Conservation (phyloP, 2,329 filamentous ascomycete species). For the Colletotrichum scovillei region DNA sequence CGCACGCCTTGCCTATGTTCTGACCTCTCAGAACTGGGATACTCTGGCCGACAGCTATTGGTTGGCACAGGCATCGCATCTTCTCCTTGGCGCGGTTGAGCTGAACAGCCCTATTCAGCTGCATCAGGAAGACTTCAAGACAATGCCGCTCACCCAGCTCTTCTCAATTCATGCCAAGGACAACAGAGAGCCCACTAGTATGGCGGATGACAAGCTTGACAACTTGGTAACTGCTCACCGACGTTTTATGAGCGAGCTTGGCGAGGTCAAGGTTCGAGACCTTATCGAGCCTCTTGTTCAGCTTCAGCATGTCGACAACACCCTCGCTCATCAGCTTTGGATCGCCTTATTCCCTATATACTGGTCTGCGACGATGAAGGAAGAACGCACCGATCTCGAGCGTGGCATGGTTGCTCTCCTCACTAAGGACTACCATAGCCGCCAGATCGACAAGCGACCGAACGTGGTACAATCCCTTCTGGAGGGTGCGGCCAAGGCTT, state of each 20-base stretch:
- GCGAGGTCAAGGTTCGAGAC: slow-evolving; percentile 88
- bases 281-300: slow-evolving; percentile 90
- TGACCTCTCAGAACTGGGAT: slow-evolving; percentile 96
- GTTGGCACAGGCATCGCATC: slow-evolving; percentile 93
- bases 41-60: slow-evolving; percentile 95
- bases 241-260: slow-evolving; percentile 85
- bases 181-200: slow-evolving; percentile 69
- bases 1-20: slow-evolving; percentile 87
- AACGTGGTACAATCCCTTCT: slow-evolving; percentile 95
- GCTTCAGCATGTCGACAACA: slow-evolving; percentile 88
- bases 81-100: slow-evolving; percentile 91
- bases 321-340: slow-evolving; percentile 91
- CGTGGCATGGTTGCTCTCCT: slow-evolving; percentile 90
- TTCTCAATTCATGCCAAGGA: slow-evolving; percentile 82
- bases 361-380: slow-evolving; percentile 88
- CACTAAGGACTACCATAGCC: slow-evolving; percentile 94
- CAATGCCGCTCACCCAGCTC: slow-evolving; percentile 78
- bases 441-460: slow-evolving; percentile 93
- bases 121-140: slow-evolving; percentile 85
- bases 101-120: slow-evolving; percentile 83
- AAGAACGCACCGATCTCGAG: slow-evolving; percentile 91
- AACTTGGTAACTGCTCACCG: slow-evolving; percentile 80
- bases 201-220: slow-evolving; percentile 87
- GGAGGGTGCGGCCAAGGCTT: slow-evolving; percentile 85
- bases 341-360: slow-evolving; percentile 90